Base-by-base conservation (phyloP, 331 rosid species). In the Quercus lobata region DNA sequence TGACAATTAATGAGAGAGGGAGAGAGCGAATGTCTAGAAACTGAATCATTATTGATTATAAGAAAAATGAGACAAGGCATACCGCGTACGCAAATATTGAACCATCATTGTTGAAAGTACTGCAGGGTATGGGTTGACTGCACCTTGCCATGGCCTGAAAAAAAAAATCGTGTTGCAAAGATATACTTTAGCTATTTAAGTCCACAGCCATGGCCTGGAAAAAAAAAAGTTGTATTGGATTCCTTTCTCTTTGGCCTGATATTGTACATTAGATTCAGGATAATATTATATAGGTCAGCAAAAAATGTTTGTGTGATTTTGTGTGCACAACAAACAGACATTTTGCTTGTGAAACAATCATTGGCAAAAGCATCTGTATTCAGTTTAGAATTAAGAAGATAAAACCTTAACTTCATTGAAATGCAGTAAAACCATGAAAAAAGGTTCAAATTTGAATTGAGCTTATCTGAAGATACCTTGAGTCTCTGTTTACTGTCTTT, bases 401-500 rank as follows among this genome's bases (percentile, higher is more conserved):
- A 3, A 57, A 61, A 61, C 68, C 32, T 61, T 22, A 17, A 61
- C 30, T 25, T 12, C 25, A 61, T 24, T 24, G 69, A 61, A 61
- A 61, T 12, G 69, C 19, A 25, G 69, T 61, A 12, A 25, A 62
- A 29, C 69, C 63, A 21, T 25, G 19, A 12, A 15, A 63, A 62
- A 29, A 25, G 19, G 37, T 8, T 29, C 19, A 16, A 29, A 16
- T 63, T 25, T 63, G 41, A 29, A 16, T 65, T 16, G 12, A 65
- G 22, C 71, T 46, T 65, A 82, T 75, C 29, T 10, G 24, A 18
- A 73, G 24, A 58, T 25, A 88, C 90, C 90, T 65, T 92, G 65
- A 92, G 97, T 84, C 97, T 95, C 83, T 95, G 97, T 82, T 92
- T 95, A 81, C 97, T 95, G 90, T 95, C 97, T 81, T 95, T 92